Evolutionary conservation across 345 rosid genomes (phyloP), one percentile per base, ranked within the genome.

Genomic region (Lagerstroemia speciosa): DNA sequence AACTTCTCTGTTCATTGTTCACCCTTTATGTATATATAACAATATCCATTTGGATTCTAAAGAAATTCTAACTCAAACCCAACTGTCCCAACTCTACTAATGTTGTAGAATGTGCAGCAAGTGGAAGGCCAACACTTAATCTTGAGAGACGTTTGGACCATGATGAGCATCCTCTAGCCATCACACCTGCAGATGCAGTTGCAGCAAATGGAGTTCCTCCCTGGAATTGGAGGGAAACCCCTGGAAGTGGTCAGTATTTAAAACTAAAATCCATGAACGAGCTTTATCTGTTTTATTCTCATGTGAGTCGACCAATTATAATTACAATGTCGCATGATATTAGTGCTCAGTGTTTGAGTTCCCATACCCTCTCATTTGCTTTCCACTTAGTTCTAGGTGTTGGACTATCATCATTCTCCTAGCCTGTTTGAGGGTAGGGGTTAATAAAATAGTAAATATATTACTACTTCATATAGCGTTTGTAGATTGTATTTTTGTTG

Each of bases 221-320:
- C 41, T 94, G 99, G 99, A 88, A 85, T 72, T 94, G 99, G 99
- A 87, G 98, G 76, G 98, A 94, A 58, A 75, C 92, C 63, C 93
- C 99, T 43, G 98, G 89, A 79, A 91, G 80, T 71, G 98, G 98
- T 82, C 81, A 78, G 76, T 68, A 66, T 75, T 53, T 63, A 48
- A 67, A 67, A 10, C 68, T 58, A 1, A 52, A 30, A 27, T 58
- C 34, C 63, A n/a, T 29, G 63, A 29, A 0, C 60, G 29, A 58
- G 2, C 63, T 27, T n/a, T 10, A 58, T n/a, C 12, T 12, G 14
- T 53, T 53, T 53, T 30, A 53, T 53, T 53, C 60, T 53, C 30
- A 48, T 19, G 1, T 53, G 29, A 53, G 24, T 53, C 24, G 8
- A 19, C 10, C 58, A 52, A 24, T n/a, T 6, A 53, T 8, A n/a